Evolutionary conservation across 2,329 filamentous ascomycete species (phyloP).

Genomic region (Botrytis deweyae): DNA sequence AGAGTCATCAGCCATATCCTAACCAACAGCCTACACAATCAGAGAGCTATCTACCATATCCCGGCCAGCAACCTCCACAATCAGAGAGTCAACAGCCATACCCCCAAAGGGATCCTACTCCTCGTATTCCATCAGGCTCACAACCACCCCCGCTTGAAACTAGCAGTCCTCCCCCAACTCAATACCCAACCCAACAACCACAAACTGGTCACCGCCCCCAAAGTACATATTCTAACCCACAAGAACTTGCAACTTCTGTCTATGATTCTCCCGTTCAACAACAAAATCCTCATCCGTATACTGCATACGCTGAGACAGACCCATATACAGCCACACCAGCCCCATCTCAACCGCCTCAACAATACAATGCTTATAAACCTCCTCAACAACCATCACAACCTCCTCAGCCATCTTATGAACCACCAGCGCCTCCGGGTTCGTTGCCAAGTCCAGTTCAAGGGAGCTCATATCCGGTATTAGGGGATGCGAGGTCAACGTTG

Average conservation of each 20-base stretch:
- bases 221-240: conserved; percentile 68
- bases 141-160: conserved; percentile 53
- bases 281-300: conserved; percentile 43
- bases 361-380: conserved; percentile 38
- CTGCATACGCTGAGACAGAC: conserved; percentile 36
- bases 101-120: conserved; percentile 52
- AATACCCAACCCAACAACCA: conserved; percentile 49
- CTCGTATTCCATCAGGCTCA: conserved; percentile 48
- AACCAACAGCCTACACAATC: conserved; percentile 41
- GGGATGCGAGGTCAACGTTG: conserved; percentile 50
- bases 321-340: conserved; percentile 31
- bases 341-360: conserved; percentile 27
- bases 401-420: conserved; percentile 30
- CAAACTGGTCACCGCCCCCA: conserved; percentile 56
- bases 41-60: conserved; percentile 47
- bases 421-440: conserved; percentile 36
- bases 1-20: conserved; percentile 49
- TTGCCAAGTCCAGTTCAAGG: conserved; percentile 32
- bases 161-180: conserved; percentile 49
- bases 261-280: conserved; percentile 70
- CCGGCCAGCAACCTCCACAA: conserved; percentile 42
- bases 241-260: conserved; percentile 74
- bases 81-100: conserved; percentile 46
- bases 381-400: conserved; percentile 30
- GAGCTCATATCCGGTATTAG: conserved; percentile 34